Conservation (phyloP, 768 basidiomycete species). For the Rhodotorula diobovata region DNA sequence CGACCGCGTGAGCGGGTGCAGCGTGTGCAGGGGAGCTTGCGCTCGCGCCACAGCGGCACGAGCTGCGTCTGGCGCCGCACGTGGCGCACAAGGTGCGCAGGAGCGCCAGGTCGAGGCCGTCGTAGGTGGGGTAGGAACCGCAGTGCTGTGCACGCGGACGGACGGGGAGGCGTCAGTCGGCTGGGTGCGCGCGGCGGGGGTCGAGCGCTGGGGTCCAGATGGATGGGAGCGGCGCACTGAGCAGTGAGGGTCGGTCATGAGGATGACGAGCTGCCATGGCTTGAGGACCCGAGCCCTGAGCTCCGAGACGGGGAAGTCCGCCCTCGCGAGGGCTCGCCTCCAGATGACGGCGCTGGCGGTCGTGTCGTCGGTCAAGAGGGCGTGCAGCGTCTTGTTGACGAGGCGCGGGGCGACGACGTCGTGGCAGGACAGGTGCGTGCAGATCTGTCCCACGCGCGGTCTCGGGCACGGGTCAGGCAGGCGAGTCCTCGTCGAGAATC, state of each 20-base stretch:
- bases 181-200: too few species aligned
- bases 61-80: not conserved
- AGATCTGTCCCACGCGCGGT: not conserved
- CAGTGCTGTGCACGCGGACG: too few species aligned
- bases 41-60: not conserved
- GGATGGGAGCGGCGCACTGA: not conserved
- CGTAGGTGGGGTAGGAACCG: too few species aligned
- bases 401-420: not conserved
- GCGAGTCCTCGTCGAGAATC: too few species aligned
- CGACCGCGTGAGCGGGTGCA: not conserved
- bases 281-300: not conserved
- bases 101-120: too few species aligned
- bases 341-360: not conserved
- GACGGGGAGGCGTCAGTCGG: too few species aligned
- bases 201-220: too few species aligned
- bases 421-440: not conserved
- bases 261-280: not conserved
- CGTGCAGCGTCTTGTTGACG: not conserved
- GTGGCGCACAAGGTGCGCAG: not conserved
- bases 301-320: not conserved
- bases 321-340: not conserved
- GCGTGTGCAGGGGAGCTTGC: not conserved
- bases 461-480: too few species aligned
- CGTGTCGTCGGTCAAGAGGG: not conserved
- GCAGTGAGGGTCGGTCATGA: not conserved